phyloP scores from a whole-genome alignment of 139 green algal species.

The Trebouxia sp. region DNA sequence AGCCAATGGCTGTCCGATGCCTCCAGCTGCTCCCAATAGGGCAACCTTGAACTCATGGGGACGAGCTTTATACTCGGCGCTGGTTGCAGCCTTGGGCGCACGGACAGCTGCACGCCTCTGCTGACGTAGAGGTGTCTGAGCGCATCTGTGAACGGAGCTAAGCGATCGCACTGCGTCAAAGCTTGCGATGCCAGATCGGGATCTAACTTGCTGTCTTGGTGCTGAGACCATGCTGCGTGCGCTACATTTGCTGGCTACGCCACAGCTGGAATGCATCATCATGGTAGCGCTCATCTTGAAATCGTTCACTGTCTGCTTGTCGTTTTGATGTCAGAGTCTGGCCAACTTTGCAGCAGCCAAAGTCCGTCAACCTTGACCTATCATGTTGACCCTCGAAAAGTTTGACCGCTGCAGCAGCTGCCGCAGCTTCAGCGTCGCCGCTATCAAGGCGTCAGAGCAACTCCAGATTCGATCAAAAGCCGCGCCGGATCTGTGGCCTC shows the following conservation, averaged over 20 bases:
- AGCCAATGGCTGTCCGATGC: conserved; percentile 95
- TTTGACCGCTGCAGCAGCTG: not conserved
- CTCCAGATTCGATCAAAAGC: too few species aligned
- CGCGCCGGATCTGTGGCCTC: too few species aligned
- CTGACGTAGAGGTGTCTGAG: not conserved
- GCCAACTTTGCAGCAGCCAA: conserved; percentile 2
- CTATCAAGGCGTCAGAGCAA: not conserved
- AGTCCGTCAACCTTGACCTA: not conserved
- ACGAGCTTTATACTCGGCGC: too few species aligned
- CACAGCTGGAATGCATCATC: conserved; percentile 2
- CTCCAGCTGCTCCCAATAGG: conserved; percentile 92
- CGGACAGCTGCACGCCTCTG: conserved; percentile 4
- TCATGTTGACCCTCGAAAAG: too few species aligned
- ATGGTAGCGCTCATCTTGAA: conserved; percentile 2
- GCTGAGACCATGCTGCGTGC: not conserved
- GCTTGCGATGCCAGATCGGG: too few species aligned
- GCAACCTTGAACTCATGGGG: conserved; percentile 90
- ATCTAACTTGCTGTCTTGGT: conserved; percentile 4
- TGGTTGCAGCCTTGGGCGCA: too few species aligned
- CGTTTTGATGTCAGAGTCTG: not conserved
- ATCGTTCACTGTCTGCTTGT: not conserved
- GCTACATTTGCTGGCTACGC: not conserved
- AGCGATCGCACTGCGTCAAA: conserved; percentile 11
- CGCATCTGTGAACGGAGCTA: not conserved
- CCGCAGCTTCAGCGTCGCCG: not conserved